Base-by-base conservation (phyloP, 768 basidiomycete genomes). In the Lentinus brumalis region DNA sequence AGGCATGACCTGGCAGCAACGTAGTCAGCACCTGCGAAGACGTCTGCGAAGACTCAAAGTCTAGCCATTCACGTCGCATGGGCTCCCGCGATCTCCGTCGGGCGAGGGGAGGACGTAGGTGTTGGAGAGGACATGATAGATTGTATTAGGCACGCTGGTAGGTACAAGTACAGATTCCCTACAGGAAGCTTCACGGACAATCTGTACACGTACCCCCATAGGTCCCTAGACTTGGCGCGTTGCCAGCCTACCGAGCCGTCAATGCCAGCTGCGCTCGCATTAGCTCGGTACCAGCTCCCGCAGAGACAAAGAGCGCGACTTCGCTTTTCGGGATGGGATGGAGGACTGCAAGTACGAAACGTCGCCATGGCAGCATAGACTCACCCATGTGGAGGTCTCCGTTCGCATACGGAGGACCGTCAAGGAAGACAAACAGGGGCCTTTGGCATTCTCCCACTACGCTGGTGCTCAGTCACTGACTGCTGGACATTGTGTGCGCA, bases 391-490 rank as follows among this genome's bases (percentile, higher is more conserved):
- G 96, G 44, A 99, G 77, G 71, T 92, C 85, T 0, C 97, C 97
- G 70, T 99, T 99, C 2, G 96, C 96, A 69, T 98, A 98, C 0
- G 97, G 97, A 35, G 96, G 96, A 0, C 96, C 97, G 72, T 99
- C 96, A 65, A 96, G 95, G 53, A 96, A 78, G 12, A 97, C 88
- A 68, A 95, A 98, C 32, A 86, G 70, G 1, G 84, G 3, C 91
- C 83, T 38, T 81, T 76, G 12, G 79, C 83, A 67, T 91, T 86
- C 62, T 86, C 76, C 75, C 79, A 83, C 93, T 96, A 69, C 16
- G 12, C 50, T 14, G 39, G 41, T 35, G 56, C 53, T n/a, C 39
- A 31, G 8, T 32, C 3, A 53, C 21, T 10, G 61, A 2, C 4
- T 21, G 38, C 35, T 15, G 4, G 21, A 18, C 12, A 14, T 56